phyloP scores from a whole-genome alignment of 768 basidiomycete species.

The Lanmaoa pseudosensibilis region DNA sequence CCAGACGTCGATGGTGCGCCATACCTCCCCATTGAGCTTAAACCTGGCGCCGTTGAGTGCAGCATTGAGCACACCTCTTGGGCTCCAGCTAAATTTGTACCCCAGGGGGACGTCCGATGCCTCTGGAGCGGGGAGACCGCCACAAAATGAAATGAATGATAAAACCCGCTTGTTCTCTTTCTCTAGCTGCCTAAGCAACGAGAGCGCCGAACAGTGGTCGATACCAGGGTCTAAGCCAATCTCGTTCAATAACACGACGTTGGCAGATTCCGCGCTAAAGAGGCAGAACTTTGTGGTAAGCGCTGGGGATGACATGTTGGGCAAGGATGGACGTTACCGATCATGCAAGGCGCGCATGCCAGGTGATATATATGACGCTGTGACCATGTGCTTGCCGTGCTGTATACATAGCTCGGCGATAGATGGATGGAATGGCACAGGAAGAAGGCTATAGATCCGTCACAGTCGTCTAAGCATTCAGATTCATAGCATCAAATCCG shows the following conservation, averaged over 20 bases:
- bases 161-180: constrained; percentile 53
- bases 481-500: neutral
- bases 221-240: constrained; percentile 89
- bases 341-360: constrained; percentile 68
- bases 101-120: constrained; percentile 61
- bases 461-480: neutral
- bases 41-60: constrained; percentile 73
- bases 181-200: constrained; percentile 56
- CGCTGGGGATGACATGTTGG: neutral
- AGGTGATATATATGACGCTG: constrained; percentile 86
- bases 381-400: constrained; percentile 74
- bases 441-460: constrained; percentile 60
- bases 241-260: constrained; percentile 82
- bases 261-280: constrained; percentile 55
- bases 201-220: constrained; percentile 84
- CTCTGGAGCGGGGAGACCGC: constrained; percentile 82
- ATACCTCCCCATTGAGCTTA: constrained; percentile 56
- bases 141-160: constrained; percentile 89
- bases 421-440: constrained; percentile 67
- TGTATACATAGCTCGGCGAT: constrained; percentile 75
- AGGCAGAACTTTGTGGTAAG: neutral
- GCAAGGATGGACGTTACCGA: constrained; percentile 43
- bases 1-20: constrained; percentile 9
- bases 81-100: constrained; percentile 96
- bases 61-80: constrained; percentile 80